Percentiles rank a stretch among this genome's conserved stretches.
Evolutionary conservation across 768 basidiomycete genomes (phyloP).

Genomic region (Lactarius indigo): DNA sequence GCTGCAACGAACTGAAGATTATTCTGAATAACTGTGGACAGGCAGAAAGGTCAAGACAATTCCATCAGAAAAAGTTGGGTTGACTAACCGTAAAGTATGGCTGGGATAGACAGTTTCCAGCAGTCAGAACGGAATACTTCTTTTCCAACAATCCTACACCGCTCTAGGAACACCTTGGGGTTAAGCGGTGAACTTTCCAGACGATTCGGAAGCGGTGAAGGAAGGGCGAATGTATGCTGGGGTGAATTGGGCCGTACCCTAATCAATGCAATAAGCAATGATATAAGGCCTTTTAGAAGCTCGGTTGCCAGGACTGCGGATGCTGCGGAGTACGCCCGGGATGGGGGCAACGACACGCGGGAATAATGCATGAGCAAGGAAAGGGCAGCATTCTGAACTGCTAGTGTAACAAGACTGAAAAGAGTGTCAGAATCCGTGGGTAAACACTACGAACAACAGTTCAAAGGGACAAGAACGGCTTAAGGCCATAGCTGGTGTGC

Average conservation of each 20-base stretch:
- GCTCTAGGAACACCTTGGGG: slow-evolving; percentile 37
- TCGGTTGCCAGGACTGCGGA: slow-evolving; percentile 93
- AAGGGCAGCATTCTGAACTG: slow-evolving; percentile 86
- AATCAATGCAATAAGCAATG: slow-evolving; percentile 75
- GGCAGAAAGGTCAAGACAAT: slow-evolving; percentile 19
- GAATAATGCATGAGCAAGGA: slow-evolving; percentile 98
- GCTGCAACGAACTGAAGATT: slow-evolving; percentile 94
- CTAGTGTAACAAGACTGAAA: slow-evolving; percentile 74
- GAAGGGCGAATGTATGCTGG: slow-evolving; percentile 29
- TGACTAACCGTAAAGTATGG: slow-evolving; percentile 77
- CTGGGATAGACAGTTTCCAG: slow-evolving; percentile 96
- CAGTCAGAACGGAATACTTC: slow-evolving; percentile 88
- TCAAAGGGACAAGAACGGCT: background rate
- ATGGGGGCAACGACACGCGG: slow-evolving; percentile 72
- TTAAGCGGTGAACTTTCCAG: slow-evolving; percentile 35
- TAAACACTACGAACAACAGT: background rate
- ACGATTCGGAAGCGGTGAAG: slow-evolving; percentile 27
- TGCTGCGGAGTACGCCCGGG: slow-evolving; percentile 84
- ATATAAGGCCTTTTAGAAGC: slow-evolving; percentile 87
- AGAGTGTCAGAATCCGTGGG: slow-evolving; percentile 1
- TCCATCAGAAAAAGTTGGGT: background rate
- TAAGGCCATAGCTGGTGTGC: background rate
- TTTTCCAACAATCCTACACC: slow-evolving; percentile 54
- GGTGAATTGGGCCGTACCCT: slow-evolving; percentile 46
- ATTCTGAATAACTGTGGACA: slow-evolving; percentile 74